Base-by-base conservation (phyloP, 495 filamentous ascomycete species). In the Chaetomium tenue region DNA sequence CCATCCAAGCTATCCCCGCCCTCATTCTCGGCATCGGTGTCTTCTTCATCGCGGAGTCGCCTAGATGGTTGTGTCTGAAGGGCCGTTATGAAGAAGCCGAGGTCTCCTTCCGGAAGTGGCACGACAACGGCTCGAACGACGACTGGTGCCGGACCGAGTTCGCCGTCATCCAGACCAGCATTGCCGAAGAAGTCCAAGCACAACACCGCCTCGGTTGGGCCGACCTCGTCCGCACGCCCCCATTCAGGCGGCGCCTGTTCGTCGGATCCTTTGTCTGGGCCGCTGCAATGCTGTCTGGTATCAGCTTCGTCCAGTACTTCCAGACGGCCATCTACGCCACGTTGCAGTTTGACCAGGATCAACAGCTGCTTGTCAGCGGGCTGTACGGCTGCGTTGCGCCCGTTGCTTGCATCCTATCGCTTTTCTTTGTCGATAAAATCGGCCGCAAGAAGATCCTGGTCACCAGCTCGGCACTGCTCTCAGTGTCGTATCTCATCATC, bases 21-120 rank as follows among this genome's bases (percentile, higher is more conserved):
- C 50, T 86, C 5, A 64, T 82, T n/a, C 74, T 87, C 25, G 74
- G 72, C 8, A 63, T 72, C 9, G 82, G 83, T 13, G 71, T 83
- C 33, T 79, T 77, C 66, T 84, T 83, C 66, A 76, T 86, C 15
- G 75, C 76, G 12, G 84, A 86, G 67, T 83, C 81, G 0, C 84
- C 84, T 15, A 72, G 85, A 53, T 87, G 84, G 84, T 74, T 87
- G 9, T 79, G 83, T 33, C 77, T 84, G 63, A 78, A 80, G 63
- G 82, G 79, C 54, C 77, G 77, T 39, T 64, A 78, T 52, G 75
- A 74, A 15, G 79, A 80, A 58, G 81, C 76, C 8, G 76, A 75
- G 44, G 63, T 68, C 11, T 72, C 78, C 25, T 79, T 85, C 63
- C 65, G 69, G 16, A 68, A 68, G 16, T 78, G 82, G 12, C 83